Evolutionary conservation across 2,329 filamentous ascomycete species (phyloP).

Genomic region (Ascochyta fabae): DNA sequence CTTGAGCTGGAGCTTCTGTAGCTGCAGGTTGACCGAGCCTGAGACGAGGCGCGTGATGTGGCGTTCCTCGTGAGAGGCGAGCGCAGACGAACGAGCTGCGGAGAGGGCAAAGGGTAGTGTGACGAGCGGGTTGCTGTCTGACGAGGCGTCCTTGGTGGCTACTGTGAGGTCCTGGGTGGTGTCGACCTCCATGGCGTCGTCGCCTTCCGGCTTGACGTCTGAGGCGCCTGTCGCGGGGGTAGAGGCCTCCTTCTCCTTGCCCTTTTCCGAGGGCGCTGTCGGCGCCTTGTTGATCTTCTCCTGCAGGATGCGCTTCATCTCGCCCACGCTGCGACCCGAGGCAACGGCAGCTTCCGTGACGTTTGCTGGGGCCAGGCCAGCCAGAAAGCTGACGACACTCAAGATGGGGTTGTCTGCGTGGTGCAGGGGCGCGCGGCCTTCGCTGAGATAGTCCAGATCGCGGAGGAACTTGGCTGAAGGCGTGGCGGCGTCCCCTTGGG

Average conservation of each 20-base stretch:
- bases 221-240: conserved; percentile 53
- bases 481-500: conserved; percentile 54
- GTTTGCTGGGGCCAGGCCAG: conserved; percentile 85
- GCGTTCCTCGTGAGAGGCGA: conserved; percentile 95
- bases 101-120: conserved; percentile 85
- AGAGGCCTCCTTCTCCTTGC: conserved; percentile 64
- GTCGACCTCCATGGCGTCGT: conserved; percentile 67
- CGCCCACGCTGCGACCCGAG: conserved; percentile 83
- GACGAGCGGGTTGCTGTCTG: conserved; percentile 58
- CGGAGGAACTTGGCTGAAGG: conserved; percentile 50
- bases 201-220: conserved; percentile 60
- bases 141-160: conserved; percentile 30
- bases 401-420: conserved; percentile 95
- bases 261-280: conserved; percentile 54
- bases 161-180: conserved; percentile 51
- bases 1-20: conserved; percentile 95
- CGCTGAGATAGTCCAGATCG: conserved; percentile 68
- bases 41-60: conserved; percentile 95
- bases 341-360: conserved; percentile 80
- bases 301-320: conserved; percentile 80
- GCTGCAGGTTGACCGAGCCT: conserved; percentile 88
- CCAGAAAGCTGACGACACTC: conserved; percentile 93
- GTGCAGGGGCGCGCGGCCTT: conserved; percentile 85
- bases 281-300: conserved; percentile 74
- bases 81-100: conserved; percentile 82